Base-by-base conservation (phyloP, 352 stramenopile species). In the Saprolegnia parasitica region DNA sequence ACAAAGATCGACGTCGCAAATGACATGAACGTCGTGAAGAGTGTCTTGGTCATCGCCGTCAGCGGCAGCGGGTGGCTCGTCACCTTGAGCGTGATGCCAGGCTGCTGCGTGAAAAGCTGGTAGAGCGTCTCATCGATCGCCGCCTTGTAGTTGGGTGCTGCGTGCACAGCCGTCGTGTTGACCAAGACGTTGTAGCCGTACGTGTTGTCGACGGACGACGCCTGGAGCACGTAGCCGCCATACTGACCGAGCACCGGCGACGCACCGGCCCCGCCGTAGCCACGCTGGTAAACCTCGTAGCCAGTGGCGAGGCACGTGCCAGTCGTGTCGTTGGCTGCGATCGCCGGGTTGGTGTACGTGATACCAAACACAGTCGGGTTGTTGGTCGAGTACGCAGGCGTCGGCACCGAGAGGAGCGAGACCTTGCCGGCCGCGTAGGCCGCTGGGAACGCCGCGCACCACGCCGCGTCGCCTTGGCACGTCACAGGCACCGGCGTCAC, bases 1-100 rank as follows among this genome's bases (percentile, higher is more conserved):
- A 98, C 91, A 58, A 98, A 88, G 35, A 91, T 72, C 16, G 80
- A 86, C 35, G 90, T 84, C 29, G 91, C 76, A 56, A 98, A 88
- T 3, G 81, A 78, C 45, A 88, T 55, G 62, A 81, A 81, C 11
- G 81, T 84, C 2, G 76, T 77, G 29, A 83, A 87, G 11, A 86
- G 49, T 11, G 77, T 73, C 58, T 84, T 81, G 26, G 73, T 73
- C 18, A 75, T 79, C 5, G 74, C 74, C 1, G 78, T 86, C 11
- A 87, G 57, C 5, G 81, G 81, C 23, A 87, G 88, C 18, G 89
- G 88, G 74, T 90, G 88, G 35, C 80, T 74, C 5, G 88, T 74
- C 0, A 85, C 26, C 50, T 86, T 83, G 23, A 66, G 63, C 13
- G 73, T 60, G 24, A 70, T 76, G 32, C 79, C 74, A 26, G 76